Conservation (phyloP, 2,329 filamentous ascomycete genomes). For the Alternaria ventricosa region DNA sequence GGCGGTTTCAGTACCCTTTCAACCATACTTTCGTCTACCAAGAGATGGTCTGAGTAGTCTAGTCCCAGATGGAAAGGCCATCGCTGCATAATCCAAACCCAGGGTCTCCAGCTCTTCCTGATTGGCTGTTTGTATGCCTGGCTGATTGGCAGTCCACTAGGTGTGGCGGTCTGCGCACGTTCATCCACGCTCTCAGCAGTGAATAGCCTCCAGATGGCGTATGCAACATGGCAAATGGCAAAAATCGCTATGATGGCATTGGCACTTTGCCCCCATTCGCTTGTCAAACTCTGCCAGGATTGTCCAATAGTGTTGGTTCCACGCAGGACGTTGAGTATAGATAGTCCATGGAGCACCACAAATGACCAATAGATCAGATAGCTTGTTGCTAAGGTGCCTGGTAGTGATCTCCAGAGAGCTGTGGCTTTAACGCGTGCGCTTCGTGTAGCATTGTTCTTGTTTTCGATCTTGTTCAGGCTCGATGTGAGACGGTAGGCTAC, state of each 20-base stretch:
- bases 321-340: rapidly evolving
- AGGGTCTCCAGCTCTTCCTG: too few species aligned
- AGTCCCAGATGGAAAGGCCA: background rate
- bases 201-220: rapidly evolving
- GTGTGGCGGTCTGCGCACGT: too few species aligned
- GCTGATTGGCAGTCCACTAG: too few species aligned
- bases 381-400: background rate
- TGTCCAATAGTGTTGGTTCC: background rate
- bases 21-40: background rate
- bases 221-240: background rate
- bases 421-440: background rate
- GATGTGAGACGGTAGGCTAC: background rate
- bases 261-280: background rate
- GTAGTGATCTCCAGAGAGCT: background rate
- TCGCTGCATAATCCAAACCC: too few species aligned
- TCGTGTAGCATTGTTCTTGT: background rate
- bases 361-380: background rate
- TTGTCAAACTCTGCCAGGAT: rapidly evolving
- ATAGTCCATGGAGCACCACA: background rate
- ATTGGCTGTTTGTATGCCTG: too few species aligned
- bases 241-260: background rate
- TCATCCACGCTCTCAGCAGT: background rate
- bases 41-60: background rate
- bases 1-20: too few species aligned
- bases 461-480: background rate